Evolutionary conservation across 2,329 filamentous ascomycete species (phyloP).

Genomic region (Furcasterigmium furcatum): DNA sequence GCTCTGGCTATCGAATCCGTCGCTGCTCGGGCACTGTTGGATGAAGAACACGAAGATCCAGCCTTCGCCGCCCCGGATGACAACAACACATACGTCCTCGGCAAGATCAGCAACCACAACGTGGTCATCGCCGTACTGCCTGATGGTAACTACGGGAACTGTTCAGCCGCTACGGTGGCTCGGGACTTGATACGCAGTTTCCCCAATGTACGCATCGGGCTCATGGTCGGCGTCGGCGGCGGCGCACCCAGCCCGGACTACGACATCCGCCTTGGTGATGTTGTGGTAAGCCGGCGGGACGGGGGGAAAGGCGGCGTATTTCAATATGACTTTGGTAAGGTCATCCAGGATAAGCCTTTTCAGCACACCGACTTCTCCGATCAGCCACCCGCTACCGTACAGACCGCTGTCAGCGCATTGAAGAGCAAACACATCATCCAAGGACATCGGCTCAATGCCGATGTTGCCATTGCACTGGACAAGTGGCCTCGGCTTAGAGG

Average conservation of each 20-base stretch:
- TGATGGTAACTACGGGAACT: conserved; percentile 22
- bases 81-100: conserved; percentile 20
- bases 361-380: conserved; percentile 6
- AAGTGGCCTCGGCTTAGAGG: conserved; percentile 3
- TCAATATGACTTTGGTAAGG: conserved; percentile 11
- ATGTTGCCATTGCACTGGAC: background rate
- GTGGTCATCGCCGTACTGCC: conserved; percentile 21
- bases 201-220: conserved; percentile 20
- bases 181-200: conserved; percentile 23
- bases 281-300: conserved; percentile 16
- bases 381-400: conserved; percentile 1
- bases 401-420: background rate
- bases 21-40: background rate
- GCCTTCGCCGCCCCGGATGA: background rate
- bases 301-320: conserved; percentile 1
- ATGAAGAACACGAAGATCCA: background rate
- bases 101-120: conserved; percentile 26
- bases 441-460: background rate
- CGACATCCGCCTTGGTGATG: conserved; percentile 18
- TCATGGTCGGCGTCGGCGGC: conserved; percentile 27
- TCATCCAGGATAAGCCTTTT: conserved; percentile 1
- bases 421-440: background rate
- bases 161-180: conserved; percentile 24
- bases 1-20: conserved; percentile 4
- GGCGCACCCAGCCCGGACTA: conserved; percentile 14